Base-by-base conservation (phyloP, 164 flowering plant species). In the Macadamia integrifolia region DNA sequence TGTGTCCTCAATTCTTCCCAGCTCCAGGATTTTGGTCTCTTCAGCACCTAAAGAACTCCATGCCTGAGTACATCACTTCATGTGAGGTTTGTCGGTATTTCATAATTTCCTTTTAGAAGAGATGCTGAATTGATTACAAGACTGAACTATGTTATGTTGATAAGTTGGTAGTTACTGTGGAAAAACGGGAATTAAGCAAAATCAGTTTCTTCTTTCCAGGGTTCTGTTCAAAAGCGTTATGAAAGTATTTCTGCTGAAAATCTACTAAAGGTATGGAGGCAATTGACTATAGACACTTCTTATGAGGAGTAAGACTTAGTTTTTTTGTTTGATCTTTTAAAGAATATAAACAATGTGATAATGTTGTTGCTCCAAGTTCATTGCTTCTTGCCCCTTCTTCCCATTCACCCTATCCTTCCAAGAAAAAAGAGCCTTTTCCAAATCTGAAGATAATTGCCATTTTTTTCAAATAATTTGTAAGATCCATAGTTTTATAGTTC, bases 1-100 rank as follows among this genome's bases (percentile, higher is more conserved):
- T 92, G 66, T 92, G 97, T 64, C 99, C 99, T 48, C 88, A 86
- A 75, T 83, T 92, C 72, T 95, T 95, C 66, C 99, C 99, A 49
- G 84, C 94, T 61, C 82, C 94, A 11, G 97, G 94, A 13, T 84
- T 85, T 72, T 85, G 89, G 97, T 79, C 87, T 66, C 74, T 68
- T 69, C 74, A 71, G 68, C 71, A 84, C 31, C 65, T 65, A 18
- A 62, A 69, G 61, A 29, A 40, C 71, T 49, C 61, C 29, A 49
- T 66, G 15, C 62, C 71, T 42, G 74, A 71, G 15, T 65, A 78
- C 35, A 63, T 15, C 64, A 43, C 75, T 69, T 69, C 83, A 69
- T 71, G 68, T 78, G 84, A 85, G 96, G 98, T 90, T 75, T 77
- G 82, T 77, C 69, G 13, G 49, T 57, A 42, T 17, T 72, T 18